Base-by-base conservation (phyloP, 768 basidiomycete genomes). In the Cantharellus cinnabarinus region DNA sequence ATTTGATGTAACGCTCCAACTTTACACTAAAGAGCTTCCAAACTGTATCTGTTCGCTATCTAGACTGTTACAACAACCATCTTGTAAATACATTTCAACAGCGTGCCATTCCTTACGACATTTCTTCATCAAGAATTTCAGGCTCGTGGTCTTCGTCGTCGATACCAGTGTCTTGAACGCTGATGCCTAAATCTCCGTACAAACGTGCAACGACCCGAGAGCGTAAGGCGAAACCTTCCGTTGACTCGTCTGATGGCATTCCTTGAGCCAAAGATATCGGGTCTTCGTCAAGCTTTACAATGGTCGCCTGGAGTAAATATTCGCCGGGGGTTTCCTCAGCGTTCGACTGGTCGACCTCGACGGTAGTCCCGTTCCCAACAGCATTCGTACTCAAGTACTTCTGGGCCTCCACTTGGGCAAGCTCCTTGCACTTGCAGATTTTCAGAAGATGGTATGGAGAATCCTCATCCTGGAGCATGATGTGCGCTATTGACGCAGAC, bases 271-370 rank as follows among this genome's bases (percentile, higher is more conserved):
- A 29, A 29, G 10, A 69, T 60, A 42, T 75, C 73, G 3, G 69
- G 64, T n/a, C 71, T 71, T 58, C 77, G 77, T 59, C 71, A 69
- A 5, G 68, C 69, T 69, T 74, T 75, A 50, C 76, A 75, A 58
- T 48, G 60, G 50, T 42, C 38, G 10, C 14, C 37, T 63, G 41
- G 64, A 10, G 34, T 63, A 41, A 70, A 60, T 41, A 57, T 51
- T 58, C 37, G 38, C 48, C 20, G 42, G 56, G 58, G 37, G 44
- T 15, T 29, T 29, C 20, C 14, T 44, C 55, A 41, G 1, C 35
- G 15, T 14, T 62, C 61, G 40, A 29, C 7, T 53, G 44, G 20
- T 63, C 63, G 14, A 52, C 60, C 37, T 42, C 54, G n/a, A 50
- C 41, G 4, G 35, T 62, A 40, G 57, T 61, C 14, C 57, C 57